Evolutionary conservation across 768 basidiomycete genomes (phyloP).

Genomic region (Leccinum subgranulosum): DNA sequence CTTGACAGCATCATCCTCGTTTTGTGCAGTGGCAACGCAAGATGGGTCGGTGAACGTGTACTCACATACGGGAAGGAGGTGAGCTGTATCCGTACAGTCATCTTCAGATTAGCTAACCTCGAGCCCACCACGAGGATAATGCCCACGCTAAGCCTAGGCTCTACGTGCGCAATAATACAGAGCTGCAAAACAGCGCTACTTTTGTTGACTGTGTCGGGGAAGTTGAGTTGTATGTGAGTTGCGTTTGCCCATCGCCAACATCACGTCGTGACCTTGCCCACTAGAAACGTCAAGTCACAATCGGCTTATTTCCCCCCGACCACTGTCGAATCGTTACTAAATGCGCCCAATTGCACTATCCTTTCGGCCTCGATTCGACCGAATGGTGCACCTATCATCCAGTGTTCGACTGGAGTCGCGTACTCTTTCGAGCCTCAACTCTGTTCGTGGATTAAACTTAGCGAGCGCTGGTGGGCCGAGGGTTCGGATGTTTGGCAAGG

Average conservation of each 20-base stretch:
- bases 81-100: constrained; percentile 16
- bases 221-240: constrained; percentile 72
- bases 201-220: constrained; percentile 68
- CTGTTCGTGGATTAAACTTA: constrained; percentile 68
- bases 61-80: constrained; percentile 82
- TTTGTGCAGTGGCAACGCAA: constrained; percentile 74
- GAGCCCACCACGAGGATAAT: constrained; percentile 53
- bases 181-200: constrained; percentile 63
- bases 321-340: constrained; percentile 59
- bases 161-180: constrained; percentile 67
- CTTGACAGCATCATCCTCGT: constrained; percentile 58
- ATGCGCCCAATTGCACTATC: constrained; percentile 56
- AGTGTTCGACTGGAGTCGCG: constrained; percentile 72
- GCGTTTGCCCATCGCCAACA: neutral
- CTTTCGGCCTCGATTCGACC: constrained; percentile 65
- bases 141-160: constrained; percentile 70
- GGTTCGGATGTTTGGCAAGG: constrained; percentile 84
- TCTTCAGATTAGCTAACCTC: neutral
- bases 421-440: constrained; percentile 77
- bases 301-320: constrained; percentile 61
- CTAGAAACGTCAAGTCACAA: constrained; percentile 75
- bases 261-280: constrained; percentile 5
- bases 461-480: constrained; percentile 81
- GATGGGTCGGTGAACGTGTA: constrained; percentile 86
- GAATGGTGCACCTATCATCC: constrained; percentile 77